Conservation (phyloP, 768 basidiomycete species). For the Termitomyces sp. region DNA sequence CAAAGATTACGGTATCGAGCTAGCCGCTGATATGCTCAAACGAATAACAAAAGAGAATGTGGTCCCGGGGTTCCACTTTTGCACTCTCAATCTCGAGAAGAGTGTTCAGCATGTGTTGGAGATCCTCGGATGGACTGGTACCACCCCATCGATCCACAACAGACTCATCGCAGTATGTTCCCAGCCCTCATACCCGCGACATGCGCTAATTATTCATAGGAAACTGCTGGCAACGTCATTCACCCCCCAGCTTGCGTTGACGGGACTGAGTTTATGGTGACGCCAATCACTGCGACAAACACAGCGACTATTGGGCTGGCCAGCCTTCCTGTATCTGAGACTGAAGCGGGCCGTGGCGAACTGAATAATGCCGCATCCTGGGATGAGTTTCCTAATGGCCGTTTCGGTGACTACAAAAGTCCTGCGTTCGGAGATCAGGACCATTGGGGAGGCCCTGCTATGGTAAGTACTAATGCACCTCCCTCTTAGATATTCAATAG, state of each 20-base stretch:
- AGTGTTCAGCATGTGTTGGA: slow-evolving; percentile 87
- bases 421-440: slow-evolving; percentile 88
- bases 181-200: too few species aligned
- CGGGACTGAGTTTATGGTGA: slow-evolving; percentile 45
- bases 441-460: slow-evolving; percentile 69
- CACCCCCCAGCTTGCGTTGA: slow-evolving; percentile 22
- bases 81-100: slow-evolving; percentile 96
- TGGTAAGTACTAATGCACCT: slow-evolving; percentile 40
- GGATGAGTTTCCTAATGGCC: slow-evolving; percentile 98
- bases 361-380: slow-evolving; percentile 75
- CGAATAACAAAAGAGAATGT: slow-evolving; percentile 52
- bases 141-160: slow-evolving; percentile 44
- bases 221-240: slow-evolving; percentile 35
- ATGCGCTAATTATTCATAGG: slow-evolving; percentile 7
- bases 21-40: slow-evolving; percentile 79
- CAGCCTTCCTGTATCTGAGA: slow-evolving; percentile 42
- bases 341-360: slow-evolving; percentile 67
- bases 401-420: slow-evolving; percentile 96
- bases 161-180: slow-evolving; percentile 61
- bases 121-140: slow-evolving; percentile 66
- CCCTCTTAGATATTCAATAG: not conserved
- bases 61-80: slow-evolving; percentile 84
- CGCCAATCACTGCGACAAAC: slow-evolving; percentile 61
- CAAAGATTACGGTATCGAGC: slow-evolving; percentile 89
- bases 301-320: slow-evolving; percentile 57